phyloP scores from a whole-genome alignment of 805 yeast genomes.

The Schizosaccharomyces japonicus region DNA sequence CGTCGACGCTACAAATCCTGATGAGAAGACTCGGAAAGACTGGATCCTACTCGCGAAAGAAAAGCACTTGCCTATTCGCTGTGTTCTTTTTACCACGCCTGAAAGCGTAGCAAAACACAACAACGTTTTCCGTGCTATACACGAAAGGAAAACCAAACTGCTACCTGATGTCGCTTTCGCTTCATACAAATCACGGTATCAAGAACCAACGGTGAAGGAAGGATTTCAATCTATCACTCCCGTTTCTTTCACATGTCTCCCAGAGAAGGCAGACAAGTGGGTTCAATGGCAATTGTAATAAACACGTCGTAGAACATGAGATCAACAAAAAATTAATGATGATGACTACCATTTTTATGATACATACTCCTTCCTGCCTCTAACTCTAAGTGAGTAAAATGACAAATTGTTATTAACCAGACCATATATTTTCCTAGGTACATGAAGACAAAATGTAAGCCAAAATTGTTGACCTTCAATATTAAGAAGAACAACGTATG shows the following conservation, averaged over 20 bases:
- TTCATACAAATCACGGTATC: neutral
- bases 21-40: neutral
- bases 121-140: neutral
- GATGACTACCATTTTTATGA: too few relatives aligned
- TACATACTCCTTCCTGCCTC: too few relatives aligned
- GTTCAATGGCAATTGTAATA: neutral
- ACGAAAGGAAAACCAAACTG: neutral
- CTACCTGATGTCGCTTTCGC: neutral
- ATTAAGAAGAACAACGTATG: too few relatives aligned
- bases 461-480: too few relatives aligned
- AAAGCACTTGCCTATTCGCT: neutral
- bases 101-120: conserved; percentile 1
- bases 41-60: conserved; percentile 1
- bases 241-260: neutral
- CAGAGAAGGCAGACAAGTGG: neutral
- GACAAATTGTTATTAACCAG: too few relatives aligned
- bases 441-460: too few relatives aligned
- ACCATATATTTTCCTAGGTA: too few relatives aligned
- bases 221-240: neutral
- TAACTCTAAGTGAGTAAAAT: too few relatives aligned
- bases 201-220: conserved; percentile 1
- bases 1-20: conserved; percentile 3
- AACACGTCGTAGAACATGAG: too few relatives aligned
- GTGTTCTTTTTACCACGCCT: neutral
- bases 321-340: too few relatives aligned